These are phyloP conservation scores for Venturia carpophila DNA, from an alignment of 2,329 filamentous ascomycete genomes.

Conservation along the genomic window DNA sequence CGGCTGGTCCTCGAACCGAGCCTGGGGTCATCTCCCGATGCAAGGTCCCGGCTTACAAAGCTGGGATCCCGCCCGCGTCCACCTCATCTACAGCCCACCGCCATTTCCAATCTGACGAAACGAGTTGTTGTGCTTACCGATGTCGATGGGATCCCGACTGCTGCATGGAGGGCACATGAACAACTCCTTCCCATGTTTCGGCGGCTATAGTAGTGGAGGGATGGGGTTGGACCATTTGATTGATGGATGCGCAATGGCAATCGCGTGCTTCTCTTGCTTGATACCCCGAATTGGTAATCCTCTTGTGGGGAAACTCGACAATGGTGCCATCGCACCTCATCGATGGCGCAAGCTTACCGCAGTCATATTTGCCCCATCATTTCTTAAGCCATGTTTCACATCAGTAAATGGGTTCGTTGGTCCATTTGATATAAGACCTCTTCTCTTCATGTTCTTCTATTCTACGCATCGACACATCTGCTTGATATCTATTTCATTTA, in stretches of 20 bases:
- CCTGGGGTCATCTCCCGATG: neutral
- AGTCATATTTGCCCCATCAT: neutral
- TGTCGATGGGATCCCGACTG: no score
- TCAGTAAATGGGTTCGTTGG: neutral
- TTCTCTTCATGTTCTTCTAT: neutral
- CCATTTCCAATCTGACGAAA: neutral
- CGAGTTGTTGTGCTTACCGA: neutral
- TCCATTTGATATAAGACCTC: no score
- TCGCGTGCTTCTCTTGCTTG: neutral
- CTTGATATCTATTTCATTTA: neutral
- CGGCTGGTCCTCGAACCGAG: neutral
- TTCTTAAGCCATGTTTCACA: neutral
- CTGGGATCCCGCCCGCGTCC: no score
- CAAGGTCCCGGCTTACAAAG: neutral
- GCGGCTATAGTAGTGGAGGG: neutral
- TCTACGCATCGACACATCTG: neutral
- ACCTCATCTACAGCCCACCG: neutral
- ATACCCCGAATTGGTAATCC: neutral
- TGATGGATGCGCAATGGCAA: neutral
- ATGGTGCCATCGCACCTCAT: conserved; percentile 13
- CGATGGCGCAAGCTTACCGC: neutral
- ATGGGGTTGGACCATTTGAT: neutral
- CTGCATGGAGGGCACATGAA: neutral
- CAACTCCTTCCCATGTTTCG: neutral
- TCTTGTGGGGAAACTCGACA: neutral